phyloP scores from a whole-genome alignment of 345 rosid genomes.

The Lepidium africanum region DNA sequence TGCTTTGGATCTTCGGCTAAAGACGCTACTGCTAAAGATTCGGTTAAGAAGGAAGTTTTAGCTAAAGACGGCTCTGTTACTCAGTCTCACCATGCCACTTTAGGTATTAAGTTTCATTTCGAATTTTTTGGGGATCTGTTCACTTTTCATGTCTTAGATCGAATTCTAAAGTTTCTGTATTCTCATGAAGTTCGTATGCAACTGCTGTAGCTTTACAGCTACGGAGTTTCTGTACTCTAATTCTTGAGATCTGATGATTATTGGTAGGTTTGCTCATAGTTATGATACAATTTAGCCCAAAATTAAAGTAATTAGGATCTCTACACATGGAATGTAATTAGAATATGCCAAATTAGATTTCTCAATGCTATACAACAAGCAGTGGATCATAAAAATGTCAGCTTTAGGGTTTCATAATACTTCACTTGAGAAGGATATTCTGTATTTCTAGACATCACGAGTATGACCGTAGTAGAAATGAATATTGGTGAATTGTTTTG shows the following conservation, averaged over 20 bases:
- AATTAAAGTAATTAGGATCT: not conserved
- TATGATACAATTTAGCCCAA: not conserved
- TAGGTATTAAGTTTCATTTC: slow-evolving; percentile 38
- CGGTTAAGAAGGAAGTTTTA: slow-evolving; percentile 58
- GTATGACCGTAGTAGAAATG: not conserved
- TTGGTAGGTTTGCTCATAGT: slow-evolving; percentile 5
- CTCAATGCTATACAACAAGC: not conserved
- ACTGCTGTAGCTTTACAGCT: slow-evolving; percentile 7
- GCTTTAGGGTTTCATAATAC: not conserved
- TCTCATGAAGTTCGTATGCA: slow-evolving; percentile 14
- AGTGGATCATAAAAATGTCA: not conserved
- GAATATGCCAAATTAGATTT: not conserved
- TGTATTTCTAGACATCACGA: not conserved
- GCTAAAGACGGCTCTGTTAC: slow-evolving; percentile 63
- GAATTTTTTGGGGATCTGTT: slow-evolving; percentile 9
- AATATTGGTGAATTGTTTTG: not conserved
- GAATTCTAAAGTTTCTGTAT: slow-evolving; percentile 10
- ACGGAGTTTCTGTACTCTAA: not conserved
- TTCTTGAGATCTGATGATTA: slow-evolving; percentile 41
- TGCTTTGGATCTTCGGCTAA: slow-evolving; percentile 93
- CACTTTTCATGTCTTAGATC: slow-evolving; percentile 27
- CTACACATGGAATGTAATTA: not conserved
- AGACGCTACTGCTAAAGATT: slow-evolving; percentile 57
- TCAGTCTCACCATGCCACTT: slow-evolving; percentile 68
- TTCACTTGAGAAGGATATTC: not conserved